Base-by-base conservation (phyloP, 2,329 filamentous ascomycete genomes). In the Hyphodiscus sp. region DNA sequence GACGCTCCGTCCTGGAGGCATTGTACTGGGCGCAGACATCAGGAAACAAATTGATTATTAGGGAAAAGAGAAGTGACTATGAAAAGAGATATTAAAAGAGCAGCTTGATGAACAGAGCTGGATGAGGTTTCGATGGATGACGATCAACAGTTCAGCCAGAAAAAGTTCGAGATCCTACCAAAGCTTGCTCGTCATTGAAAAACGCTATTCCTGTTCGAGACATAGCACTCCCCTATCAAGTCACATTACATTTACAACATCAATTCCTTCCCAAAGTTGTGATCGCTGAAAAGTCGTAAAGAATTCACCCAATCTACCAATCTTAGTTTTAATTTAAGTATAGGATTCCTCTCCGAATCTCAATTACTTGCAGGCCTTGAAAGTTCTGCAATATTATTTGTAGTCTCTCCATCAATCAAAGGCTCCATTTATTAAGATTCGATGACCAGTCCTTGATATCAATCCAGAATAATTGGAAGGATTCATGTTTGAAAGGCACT, bases 1-100 rank as follows among this genome's bases (percentile, higher is more conserved):
- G 57, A 62, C 50, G 41, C 48, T 54, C 46, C 53, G 61, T 55
- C 61, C 63, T 49, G 55, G 54, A 50, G 59, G 57, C 54, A 65
- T 60, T 63, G 58, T 54, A 30, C 47, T 54, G 46, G 57, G 65
- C 18, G 57, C 56, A 60, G 64, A 60, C 65, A 68, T 68, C 45
- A 54, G 53, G 56, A 58, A 61, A 53, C 48, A 51, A 61, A 58
- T 29, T 44, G 30, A 47, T 44, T 58, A 62, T 63, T 62, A 63
- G 53, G 47, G 54, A 56, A 60, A 51, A 53, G 56, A 58, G 41
- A 52, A 52, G 47, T 33, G 41, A 59, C 55, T 50, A 53, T 42
- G 48, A 61, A 51, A 47, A 60, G 59, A 58, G 41, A 55, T 58
- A 57, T 49, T 49, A 50, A 45, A 53, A 43, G 42, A 53, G 55